These are phyloP conservation scores for Phytophthora ramorum DNA, from an alignment of 352 stramenopile genomes.

Conservation along the genomic window DNA sequence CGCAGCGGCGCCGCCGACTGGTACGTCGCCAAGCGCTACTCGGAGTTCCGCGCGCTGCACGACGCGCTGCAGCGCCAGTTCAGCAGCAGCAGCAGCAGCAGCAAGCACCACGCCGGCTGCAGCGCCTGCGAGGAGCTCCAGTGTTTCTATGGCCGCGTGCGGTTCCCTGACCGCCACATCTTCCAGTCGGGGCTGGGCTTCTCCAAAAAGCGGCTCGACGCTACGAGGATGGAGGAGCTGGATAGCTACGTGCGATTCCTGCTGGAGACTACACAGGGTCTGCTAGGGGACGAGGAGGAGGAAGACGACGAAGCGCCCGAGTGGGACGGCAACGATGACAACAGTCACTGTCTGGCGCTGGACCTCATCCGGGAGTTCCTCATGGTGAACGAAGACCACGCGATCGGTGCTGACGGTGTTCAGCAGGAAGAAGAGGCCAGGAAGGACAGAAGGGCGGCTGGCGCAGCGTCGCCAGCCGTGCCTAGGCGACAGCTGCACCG, in stretches of 20 bases:
- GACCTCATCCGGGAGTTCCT: conserved; percentile 68
- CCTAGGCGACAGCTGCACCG: conserved; percentile 30
- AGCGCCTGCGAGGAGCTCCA: conserved; percentile 59
- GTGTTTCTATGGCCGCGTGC: conserved; percentile 44
- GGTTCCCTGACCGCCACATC: conserved; percentile 65
- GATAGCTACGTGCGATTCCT: conserved; percentile 71
- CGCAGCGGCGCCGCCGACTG: conserved; percentile 58
- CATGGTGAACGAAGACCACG: conserved; percentile 62
- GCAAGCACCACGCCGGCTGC: conserved; percentile 34
- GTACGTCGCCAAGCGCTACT: conserved; percentile 82
- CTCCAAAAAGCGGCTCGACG: conserved; percentile 63
- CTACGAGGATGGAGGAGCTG: conserved; percentile 63
- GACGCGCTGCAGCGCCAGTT: conserved; percentile 46
- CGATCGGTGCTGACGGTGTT: conserved; percentile 22
- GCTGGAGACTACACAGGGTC: conserved; percentile 68
- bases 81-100: conserved; percentile 9
- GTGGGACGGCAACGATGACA: conserved; percentile 23
- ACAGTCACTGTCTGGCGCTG: conserved; percentile 47
- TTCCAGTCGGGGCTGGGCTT: conserved; percentile 55
- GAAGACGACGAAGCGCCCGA: conserved; percentile 32
- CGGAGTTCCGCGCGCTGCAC: conserved; percentile 73
- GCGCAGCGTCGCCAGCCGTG: conserved; percentile 1
- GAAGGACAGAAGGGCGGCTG: conserved; percentile 15
- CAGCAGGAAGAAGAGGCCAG: conserved; percentile 14
- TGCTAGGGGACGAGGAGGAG: conserved; percentile 65